These are phyloP conservation scores for Jasminum sambac DNA, from an alignment of 257 asterid species.

Conservation along the genomic window DNA sequence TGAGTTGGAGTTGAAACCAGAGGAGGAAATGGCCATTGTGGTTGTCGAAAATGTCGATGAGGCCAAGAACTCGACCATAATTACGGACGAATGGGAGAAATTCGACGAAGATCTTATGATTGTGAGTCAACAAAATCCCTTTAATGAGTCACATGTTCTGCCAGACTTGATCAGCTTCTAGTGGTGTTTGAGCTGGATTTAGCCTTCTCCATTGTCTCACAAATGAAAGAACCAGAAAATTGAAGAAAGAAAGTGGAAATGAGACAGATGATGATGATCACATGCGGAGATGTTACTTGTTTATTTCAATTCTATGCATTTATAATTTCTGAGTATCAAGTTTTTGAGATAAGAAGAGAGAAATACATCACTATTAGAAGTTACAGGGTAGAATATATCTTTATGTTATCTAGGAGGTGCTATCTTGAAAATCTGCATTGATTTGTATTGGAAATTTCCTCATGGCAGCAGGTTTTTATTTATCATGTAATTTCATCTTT, in stretches of 20 bases:
- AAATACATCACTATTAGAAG: not conserved
- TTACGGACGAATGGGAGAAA: slow-evolving; percentile 56
- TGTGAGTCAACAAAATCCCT: slow-evolving; percentile 21
- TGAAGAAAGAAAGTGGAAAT: not conserved
- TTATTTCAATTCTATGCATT: slow-evolving; percentile 1
- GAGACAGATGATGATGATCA: not conserved
- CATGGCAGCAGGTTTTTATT: not conserved
- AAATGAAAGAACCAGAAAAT: not conserved
- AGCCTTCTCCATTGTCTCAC: slow-evolving; percentile 1
- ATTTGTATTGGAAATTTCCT: not conserved
- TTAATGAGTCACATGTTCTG: slow-evolving; percentile 16
- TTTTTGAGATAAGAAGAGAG: not conserved
- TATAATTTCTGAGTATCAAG: not conserved
- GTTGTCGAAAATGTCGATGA: slow-evolving; percentile 5
- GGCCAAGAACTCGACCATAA: slow-evolving; percentile 31
- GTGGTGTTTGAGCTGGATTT: slow-evolving; percentile 8
- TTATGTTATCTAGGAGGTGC: not conserved
- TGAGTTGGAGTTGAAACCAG: not conserved
- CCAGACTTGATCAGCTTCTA: slow-evolving; percentile 52
- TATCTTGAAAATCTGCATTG: not conserved
- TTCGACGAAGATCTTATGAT: slow-evolving; percentile 42
- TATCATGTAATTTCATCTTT: not conserved
- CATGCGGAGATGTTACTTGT: slow-evolving; percentile 3
- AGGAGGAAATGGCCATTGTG: slow-evolving; percentile 31
- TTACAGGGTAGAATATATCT: not conserved